A percentile compares a stretch with the other conserved stretches of the same genome.
Evolutionary conservation across 192 early-diverging fungal genomes (phyloP).

Genomic region (Coemansia erecta): DNA sequence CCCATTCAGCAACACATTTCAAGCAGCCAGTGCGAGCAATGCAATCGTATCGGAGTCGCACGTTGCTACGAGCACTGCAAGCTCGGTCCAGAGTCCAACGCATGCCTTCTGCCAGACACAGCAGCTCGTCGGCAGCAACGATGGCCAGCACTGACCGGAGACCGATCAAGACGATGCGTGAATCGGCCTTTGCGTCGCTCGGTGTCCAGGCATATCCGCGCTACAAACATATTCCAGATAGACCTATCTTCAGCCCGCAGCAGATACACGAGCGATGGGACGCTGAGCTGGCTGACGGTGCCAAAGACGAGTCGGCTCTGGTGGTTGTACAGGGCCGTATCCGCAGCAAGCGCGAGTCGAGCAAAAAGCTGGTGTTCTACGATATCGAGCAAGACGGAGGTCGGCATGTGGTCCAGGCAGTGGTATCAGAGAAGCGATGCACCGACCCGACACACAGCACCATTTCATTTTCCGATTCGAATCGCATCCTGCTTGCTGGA

Average conservation of each 20-base stretch:
- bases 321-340: slow-evolving; percentile 60
- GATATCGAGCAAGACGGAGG: slow-evolving; percentile 62
- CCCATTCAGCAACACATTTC: no score
- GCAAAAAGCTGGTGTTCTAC: slow-evolving; percentile 70
- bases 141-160: slow-evolving; percentile 1
- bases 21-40: no score
- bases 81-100: no score
- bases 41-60: no score
- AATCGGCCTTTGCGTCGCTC: not conserved
- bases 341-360: slow-evolving; percentile 64
- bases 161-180: slow-evolving; percentile 2
- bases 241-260: not conserved
- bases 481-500: slow-evolving; percentile 57
- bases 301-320: not conserved
- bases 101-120: not conserved
- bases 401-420: slow-evolving; percentile 59
- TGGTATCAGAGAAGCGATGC: slow-evolving; percentile 53
- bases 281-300: not conserved
- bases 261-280: slow-evolving; percentile 8
- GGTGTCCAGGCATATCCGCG: not conserved
- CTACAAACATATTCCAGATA: not conserved
- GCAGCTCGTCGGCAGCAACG: not conserved
- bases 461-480: slow-evolving; percentile 38
- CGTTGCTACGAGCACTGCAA: no score
- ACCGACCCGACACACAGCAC: not conserved